Base-by-base conservation (phyloP, 331 rosid genomes). In the Dryas integrifolia region DNA sequence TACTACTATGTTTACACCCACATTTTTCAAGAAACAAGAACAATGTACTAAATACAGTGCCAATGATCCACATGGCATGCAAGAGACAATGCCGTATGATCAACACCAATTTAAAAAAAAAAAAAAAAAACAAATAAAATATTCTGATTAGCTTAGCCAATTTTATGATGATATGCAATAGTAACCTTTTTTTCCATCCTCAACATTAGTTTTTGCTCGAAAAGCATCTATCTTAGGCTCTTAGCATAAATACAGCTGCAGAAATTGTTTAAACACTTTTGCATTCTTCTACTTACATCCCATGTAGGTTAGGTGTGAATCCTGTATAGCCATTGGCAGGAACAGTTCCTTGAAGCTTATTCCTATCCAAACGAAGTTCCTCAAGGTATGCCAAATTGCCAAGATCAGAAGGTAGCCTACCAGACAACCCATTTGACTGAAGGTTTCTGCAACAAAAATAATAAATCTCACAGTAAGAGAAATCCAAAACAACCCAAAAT, bases 291-390 rank as follows among this genome's bases (percentile, higher is more conserved):
- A 87, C 96, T 88, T 85, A 95, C 99, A 83, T 84, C 75, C 85
- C 85, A 76, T 50, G 85, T 72, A 56, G 58, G 72, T 76, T 82
- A 64, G 92, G 66, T 48, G 86, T 69, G 38, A 67, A 47, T 53
- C 56, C 78, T 48, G 79, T 74, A 79, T 69, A 69, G 70, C 78
- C 64, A 53, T 81, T 78, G 46, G 88, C 94, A 74, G 95, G 96
- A 89, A 95, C 55, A 64, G 86, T 69, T 85, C 99, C 99, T 83
- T 83, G 97, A 55, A 95, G 85, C 85, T 78, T 92, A 83, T 92
- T 95, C 83, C 99, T 84, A 82, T 90, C 98, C 77, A 95, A 69
- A 77, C 81, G 65, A 79, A 95, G 89, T 76, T 88, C 97, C 82
- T 87, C 72, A 74, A 95, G 97, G 84, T 72, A 52, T 73, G 57